Evolutionary conservation across 2,329 filamentous ascomycete species (phyloP).

Genomic region (Colletotrichum scovillei): DNA sequence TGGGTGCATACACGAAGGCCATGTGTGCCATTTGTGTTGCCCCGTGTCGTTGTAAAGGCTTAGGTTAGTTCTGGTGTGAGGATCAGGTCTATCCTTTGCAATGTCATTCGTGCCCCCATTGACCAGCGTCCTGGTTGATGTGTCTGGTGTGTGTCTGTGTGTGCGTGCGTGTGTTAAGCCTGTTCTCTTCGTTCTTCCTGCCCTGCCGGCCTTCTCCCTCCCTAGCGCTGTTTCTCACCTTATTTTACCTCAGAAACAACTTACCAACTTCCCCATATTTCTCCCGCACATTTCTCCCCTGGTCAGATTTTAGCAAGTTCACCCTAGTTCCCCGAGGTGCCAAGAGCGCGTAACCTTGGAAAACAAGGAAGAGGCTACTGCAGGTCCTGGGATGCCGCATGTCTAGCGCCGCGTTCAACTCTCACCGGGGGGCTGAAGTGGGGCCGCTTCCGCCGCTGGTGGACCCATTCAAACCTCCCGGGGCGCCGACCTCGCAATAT

Average conservation of each 20-base stretch:
- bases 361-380: slow-evolving; percentile 27
- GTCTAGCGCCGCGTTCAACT: slow-evolving; percentile 19
- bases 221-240: neutral
- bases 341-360: slow-evolving; percentile 31
- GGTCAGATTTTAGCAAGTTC: neutral
- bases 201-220: neutral
- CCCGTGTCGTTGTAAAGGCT: neutral
- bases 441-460: slow-evolving; percentile 23
- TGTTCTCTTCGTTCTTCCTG: neutral
- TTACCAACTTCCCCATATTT: neutral
- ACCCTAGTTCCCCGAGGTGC: slow-evolving; percentile 1
- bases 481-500: neutral
- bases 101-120: neutral
- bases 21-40: slow-evolving; percentile 18
- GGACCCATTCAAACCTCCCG: neutral
- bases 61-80: neutral
- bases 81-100: neutral
- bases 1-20: slow-evolving; percentile 30
- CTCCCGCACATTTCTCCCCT: neutral
- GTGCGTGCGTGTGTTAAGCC: neutral
- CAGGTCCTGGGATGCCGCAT: slow-evolving; percentile 35
- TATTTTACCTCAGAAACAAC: neutral
- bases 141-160: neutral
- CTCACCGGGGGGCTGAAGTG: neutral
- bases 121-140: neutral